These are phyloP conservation scores for Colletotrichum australisinense DNA, from an alignment of 2,329 filamentous ascomycete genomes.

Conservation along the genomic window DNA sequence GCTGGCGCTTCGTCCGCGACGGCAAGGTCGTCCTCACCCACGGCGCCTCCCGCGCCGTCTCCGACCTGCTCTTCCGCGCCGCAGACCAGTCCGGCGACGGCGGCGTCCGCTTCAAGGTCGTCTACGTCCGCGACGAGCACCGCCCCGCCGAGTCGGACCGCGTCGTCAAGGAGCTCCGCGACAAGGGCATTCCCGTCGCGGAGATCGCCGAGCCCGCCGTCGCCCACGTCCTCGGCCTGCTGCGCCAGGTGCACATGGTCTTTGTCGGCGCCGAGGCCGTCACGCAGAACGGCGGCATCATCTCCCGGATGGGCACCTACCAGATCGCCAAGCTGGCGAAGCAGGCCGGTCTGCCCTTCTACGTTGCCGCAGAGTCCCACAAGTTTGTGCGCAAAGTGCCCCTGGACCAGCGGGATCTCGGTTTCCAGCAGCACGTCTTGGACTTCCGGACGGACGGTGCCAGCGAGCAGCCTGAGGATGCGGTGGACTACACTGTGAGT, in stretches of 20 bases:
- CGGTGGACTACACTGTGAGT: constrained; percentile 78
- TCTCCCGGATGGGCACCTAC: constrained; percentile 86
- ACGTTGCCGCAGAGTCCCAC: constrained; percentile 94
- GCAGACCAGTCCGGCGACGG: constrained; percentile 67
- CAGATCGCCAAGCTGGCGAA: constrained; percentile 88
- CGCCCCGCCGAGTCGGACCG: constrained; percentile 71
- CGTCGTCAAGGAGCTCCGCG: constrained; percentile 78
- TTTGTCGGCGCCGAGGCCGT: constrained; percentile 85
- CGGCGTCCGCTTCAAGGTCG: constrained; percentile 80
- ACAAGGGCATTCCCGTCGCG: constrained; percentile 83
- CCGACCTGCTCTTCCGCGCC: constrained; percentile 79
- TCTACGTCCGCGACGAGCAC: constrained; percentile 77
- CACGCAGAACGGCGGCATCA: constrained; percentile 92
- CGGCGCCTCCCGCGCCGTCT: constrained; percentile 87
- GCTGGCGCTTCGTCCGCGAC: constrained; percentile 81
- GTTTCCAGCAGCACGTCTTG: constrained; percentile 80
- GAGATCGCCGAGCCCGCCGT: constrained; percentile 70
- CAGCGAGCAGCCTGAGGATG: constrained; percentile 59
- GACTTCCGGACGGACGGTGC: constrained; percentile 72
- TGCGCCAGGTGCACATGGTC: constrained; percentile 70
- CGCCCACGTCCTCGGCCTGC: constrained; percentile 76
- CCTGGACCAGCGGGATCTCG: constrained; percentile 82
- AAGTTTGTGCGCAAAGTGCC: constrained; percentile 95
- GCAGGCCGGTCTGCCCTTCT: constrained; percentile 78
- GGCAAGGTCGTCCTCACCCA: constrained; percentile 89